Evolutionary conservation across 2,329 filamentous ascomycete genomes (phyloP).

Genomic region (Monosporascus sp.): DNA sequence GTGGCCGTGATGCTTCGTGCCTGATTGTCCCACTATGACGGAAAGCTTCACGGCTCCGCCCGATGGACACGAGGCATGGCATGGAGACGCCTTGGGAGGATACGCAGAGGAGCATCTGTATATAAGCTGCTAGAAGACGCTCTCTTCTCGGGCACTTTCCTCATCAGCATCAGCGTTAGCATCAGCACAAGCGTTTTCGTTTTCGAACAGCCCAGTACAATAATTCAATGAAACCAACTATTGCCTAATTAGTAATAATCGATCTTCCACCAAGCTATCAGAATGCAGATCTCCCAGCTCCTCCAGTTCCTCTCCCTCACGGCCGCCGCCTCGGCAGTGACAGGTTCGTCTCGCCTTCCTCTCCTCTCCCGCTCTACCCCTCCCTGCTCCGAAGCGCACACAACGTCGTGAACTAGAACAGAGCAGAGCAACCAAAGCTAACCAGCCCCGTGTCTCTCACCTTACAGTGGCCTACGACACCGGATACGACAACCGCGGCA

Average conservation of each 20-base stretch:
- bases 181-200: neutral
- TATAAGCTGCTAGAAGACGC: neutral
- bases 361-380: neutral
- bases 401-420: neutral
- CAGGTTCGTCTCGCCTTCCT: slow-evolving; percentile 13
- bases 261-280: neutral
- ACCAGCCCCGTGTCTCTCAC: slow-evolving; percentile 5
- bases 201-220: neutral
- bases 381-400: neutral
- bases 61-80: neutral
- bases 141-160: neutral
- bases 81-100: neutral
- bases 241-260: neutral
- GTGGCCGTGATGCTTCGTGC: too few species aligned
- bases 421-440: slow-evolving; percentile 2
- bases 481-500: slow-evolving; percentile 58
- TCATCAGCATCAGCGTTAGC: neutral
- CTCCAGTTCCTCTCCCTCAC: slow-evolving; percentile 22
- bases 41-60: too few species aligned
- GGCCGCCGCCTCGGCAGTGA: slow-evolving; percentile 20
- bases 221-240: slow-evolving; percentile 1
- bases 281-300: slow-evolving; percentile 27
- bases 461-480: slow-evolving; percentile 62
- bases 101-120: neutral
- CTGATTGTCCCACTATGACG: too few species aligned